A percentile compares a stretch with the other conserved stretches of the same genome.
Conservation (phyloP, 1,284 basidiomycete genomes). For the Grifola frondosa region DNA sequence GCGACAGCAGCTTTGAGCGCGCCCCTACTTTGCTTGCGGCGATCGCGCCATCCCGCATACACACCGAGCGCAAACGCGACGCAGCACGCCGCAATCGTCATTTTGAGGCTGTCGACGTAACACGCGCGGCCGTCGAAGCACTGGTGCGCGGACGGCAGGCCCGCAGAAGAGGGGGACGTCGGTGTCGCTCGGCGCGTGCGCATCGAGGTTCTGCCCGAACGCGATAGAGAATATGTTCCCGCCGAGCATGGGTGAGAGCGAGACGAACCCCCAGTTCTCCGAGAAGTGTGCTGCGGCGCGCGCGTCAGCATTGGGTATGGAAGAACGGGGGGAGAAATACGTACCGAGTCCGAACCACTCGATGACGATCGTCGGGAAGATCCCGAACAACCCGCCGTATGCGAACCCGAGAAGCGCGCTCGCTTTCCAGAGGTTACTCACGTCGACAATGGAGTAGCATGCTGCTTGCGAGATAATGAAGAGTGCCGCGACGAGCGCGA, state of each 20-base stretch:
- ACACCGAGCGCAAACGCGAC: conserved; percentile 47
- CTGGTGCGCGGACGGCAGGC: conserved; percentile 36
- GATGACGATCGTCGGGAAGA: conserved; percentile 74
- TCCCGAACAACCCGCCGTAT: conserved; percentile 79
- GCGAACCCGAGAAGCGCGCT: conserved; percentile 72
- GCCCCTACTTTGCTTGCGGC: conserved; percentile 32
- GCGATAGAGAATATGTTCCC: conserved; percentile 84
- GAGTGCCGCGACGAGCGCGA: conserved; percentile 61
- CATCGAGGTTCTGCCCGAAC: conserved; percentile 80
- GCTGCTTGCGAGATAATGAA: conserved; percentile 73
- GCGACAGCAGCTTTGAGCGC: too few relatives aligned
- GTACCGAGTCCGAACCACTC: conserved; percentile 86
- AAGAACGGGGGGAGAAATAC: conserved; percentile 19
- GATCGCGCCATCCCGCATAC: conserved; percentile 50
- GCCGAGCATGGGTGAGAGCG: conserved; percentile 74
- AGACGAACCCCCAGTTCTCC: conserved; percentile 86
- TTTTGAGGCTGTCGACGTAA: conserved; percentile 50
- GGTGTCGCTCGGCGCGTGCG: conserved; percentile 50
- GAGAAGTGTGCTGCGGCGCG: conserved; percentile 65
- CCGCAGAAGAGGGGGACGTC: conserved; percentile 16
- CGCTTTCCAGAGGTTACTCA: conserved; percentile 72
- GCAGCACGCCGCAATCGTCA: conserved; percentile 49
- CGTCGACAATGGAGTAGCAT: conserved; percentile 56
- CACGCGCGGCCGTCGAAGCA: conserved; percentile 52
- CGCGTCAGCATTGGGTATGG: conserved; percentile 4